Evolutionary conservation across 2,329 filamentous ascomycete species (phyloP).

Genomic region (Aspergillus proliferans): DNA sequence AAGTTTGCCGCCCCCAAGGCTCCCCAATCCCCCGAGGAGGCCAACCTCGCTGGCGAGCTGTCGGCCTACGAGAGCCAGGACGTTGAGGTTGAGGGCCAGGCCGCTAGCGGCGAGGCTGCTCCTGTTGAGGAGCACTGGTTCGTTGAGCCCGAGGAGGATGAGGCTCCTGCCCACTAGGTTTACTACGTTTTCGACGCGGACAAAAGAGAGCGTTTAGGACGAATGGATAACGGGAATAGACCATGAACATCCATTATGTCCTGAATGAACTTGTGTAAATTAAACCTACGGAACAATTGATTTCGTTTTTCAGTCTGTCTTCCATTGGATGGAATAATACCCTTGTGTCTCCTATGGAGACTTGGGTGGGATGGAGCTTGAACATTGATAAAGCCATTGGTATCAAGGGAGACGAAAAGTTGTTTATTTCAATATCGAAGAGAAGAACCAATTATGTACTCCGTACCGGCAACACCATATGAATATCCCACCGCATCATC

Average conservation of each 20-base stretch:
- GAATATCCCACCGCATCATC: not conserved
- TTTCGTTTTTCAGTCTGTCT: constrained; percentile 4
- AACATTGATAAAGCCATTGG: not conserved
- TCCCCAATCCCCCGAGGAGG: constrained; percentile 85
- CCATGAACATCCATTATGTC: constrained; percentile 15
- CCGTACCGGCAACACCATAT: not conserved
- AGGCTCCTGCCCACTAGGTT: constrained; percentile 41
- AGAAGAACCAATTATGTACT: not conserved
- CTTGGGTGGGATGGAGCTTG: not conserved
- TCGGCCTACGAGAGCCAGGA: constrained; percentile 91
- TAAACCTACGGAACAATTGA: constrained; percentile 22
- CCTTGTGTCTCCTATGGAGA: too few relatives aligned
- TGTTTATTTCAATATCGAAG: too few relatives aligned
- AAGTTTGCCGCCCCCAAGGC: constrained; percentile 75
- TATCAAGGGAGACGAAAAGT: not conserved
- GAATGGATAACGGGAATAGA: constrained; percentile 17
- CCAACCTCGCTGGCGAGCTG: constrained; percentile 83
- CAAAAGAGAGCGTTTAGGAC: constrained; percentile 21
- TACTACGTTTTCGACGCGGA: constrained; percentile 14
- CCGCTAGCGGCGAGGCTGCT: constrained; percentile 55
- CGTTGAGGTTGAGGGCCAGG: constrained; percentile 89
- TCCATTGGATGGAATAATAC: not conserved
- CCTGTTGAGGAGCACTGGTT: constrained; percentile 70
- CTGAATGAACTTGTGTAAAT: constrained; percentile 22
- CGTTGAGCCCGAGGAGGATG: constrained; percentile 61